A percentile compares a stretch with the other conserved stretches of the same genome.
Conservation (phyloP, 768 basidiomycete genomes). For the Lentinula aciculospora region DNA sequence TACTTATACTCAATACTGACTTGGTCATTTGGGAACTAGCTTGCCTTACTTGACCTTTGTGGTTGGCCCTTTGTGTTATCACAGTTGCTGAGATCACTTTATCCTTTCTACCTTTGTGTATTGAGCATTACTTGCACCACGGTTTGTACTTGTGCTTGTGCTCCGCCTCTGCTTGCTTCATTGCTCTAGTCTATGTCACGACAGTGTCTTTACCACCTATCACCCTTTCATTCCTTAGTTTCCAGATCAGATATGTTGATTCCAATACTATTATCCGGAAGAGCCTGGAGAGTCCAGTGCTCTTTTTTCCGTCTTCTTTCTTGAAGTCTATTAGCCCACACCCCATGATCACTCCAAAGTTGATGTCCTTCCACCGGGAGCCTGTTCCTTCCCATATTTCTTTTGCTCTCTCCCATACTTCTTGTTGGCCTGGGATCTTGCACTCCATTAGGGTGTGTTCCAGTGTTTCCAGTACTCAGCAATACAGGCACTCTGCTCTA, state of each 20-base stretch:
- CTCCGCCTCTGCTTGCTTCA: too few species aligned
- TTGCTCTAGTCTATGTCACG: too few species aligned
- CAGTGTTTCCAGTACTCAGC: constrained; percentile 17
- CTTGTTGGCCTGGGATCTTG: constrained; percentile 12
- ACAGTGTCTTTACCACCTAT: constrained; percentile 12
- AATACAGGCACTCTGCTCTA: neutral
- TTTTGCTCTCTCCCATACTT: constrained; percentile 17
- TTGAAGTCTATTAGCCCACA: constrained; percentile 7
- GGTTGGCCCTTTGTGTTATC: too few species aligned
- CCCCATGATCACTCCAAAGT: constrained; percentile 14
- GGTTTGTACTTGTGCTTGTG: too few species aligned
- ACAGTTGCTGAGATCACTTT: too few species aligned
- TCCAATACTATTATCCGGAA: constrained; percentile 22
- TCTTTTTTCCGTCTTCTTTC: neutral
- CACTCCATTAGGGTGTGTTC: constrained; percentile 25
- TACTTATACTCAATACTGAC: too few species aligned
- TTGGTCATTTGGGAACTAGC: too few species aligned
- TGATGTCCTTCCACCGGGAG: constrained; percentile 8
- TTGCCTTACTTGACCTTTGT: too few species aligned
- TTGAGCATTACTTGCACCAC: too few species aligned
- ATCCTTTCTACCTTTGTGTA: too few species aligned
- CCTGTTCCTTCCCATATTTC: constrained; percentile 15
- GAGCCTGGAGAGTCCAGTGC: constrained; percentile 11
- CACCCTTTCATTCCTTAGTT: constrained; percentile 18
- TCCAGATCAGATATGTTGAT: constrained; percentile 23